Conservation (phyloP, 257 asterid species). For the Solanum lycopersicoides region DNA sequence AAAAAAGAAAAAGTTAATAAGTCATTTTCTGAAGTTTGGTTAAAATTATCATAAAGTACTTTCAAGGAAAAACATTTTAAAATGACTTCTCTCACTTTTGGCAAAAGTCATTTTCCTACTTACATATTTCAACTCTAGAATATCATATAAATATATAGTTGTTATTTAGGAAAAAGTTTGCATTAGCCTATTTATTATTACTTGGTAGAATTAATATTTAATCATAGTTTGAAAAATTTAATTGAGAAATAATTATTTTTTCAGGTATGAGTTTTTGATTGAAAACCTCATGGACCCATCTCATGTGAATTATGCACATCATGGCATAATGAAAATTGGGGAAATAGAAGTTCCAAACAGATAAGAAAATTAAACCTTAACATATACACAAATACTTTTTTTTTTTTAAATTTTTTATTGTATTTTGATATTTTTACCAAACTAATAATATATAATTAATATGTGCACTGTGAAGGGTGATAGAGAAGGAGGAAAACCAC, state of each 20-base stretch:
- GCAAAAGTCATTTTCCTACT: background rate
- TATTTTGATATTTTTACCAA: background rate
- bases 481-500: conserved; percentile 69
- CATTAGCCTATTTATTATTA: no score
- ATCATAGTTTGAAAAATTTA: no score
- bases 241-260: background rate
- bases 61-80: background rate
- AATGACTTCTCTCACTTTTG: background rate
- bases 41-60: background rate
- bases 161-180: background rate
- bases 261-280: conserved; percentile 72
- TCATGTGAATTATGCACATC: conserved; percentile 88
- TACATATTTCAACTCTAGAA: background rate
- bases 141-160: no score
- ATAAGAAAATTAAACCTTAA: conserved; percentile 30
- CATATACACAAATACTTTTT: background rate
- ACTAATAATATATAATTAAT: conserved; percentile 18
- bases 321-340: conserved; percentile 46
- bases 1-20: background rate
- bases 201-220: no score
- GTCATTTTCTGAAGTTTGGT: background rate
- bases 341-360: conserved; percentile 44
- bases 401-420: background rate
- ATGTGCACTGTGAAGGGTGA: conserved; percentile 64
- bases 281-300: conserved; percentile 99